Evolutionary conservation across 1,284 basidiomycete species (phyloP), one percentile per base, ranked within the genome.

Genomic region (Puccinia horiana): DNA sequence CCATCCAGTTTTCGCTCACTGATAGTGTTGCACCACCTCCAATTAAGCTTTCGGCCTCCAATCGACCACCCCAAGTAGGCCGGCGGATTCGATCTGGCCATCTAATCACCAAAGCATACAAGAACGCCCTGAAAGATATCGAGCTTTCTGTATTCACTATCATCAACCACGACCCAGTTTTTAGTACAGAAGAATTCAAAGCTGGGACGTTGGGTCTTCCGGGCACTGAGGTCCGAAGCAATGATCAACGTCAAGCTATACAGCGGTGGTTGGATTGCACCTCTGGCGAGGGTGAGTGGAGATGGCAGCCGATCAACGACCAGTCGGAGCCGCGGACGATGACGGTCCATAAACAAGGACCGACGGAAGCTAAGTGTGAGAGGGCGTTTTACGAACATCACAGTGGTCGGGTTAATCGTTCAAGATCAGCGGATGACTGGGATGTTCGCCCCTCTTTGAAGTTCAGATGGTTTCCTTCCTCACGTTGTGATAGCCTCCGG

Each of bases 341-440:
- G 37, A 83, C 84, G 12, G 84, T 86, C 0, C 86, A 86, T 84
- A 86, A 86, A 82, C 85, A 86, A 76, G 83, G 83, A 23, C 52
- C 80, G 3, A 56, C 83, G 16, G 83, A 83, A 67, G 84, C 85
- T 8, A 82, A 82, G n/a, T 86, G 86, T 83, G 86, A 86, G 74
- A 85, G 84, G 80, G 80, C 83, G 23, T 86, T 83, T 83, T 86
- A 86, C 84, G 84, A 85, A 56, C 82, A 74, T 20, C 69, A 56
- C 8, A 6, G 18, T n/a, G 9, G 5, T 8, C 18, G 35, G 32
- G 40, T 26, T 20, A 47, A 76, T 4, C 76, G 49, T 3, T 65
- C 67, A 0, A n/a, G 23, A 75, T 26, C 40, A 9, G 26, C 26
- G n/a, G 67, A 81, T 37, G 69, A 26, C 14, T 86, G 85, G 86